These are phyloP conservation scores for Termitomyces sp. DNA, from an alignment of 768 basidiomycete species.

Conservation along the genomic window DNA sequence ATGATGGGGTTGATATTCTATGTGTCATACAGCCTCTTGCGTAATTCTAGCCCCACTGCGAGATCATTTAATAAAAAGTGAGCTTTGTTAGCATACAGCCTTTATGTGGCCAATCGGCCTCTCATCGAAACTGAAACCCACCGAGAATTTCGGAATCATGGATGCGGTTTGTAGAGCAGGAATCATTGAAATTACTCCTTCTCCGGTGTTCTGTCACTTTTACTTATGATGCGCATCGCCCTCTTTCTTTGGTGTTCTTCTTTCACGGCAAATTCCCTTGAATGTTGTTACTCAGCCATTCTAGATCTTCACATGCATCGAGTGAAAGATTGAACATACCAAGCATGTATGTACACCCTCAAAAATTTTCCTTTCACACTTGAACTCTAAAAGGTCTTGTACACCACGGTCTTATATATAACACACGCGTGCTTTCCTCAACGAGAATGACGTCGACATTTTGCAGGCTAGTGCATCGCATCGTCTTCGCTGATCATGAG, in stretches of 20 bases:
- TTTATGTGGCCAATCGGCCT: background rate
- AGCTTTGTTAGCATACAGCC: background rate
- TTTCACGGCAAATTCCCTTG: background rate
- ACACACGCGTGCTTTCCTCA: background rate
- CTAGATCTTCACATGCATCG: background rate
- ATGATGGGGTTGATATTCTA: background rate
- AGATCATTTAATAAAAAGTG: background rate
- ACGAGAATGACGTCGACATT: background rate
- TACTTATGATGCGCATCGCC: background rate
- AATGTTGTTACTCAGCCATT: background rate
- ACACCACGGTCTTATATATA: background rate
- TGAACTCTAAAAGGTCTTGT: background rate
- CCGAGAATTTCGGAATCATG: background rate
- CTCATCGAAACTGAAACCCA: background rate
- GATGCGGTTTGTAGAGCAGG: background rate
- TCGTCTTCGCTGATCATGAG: background rate
- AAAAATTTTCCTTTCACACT: background rate
- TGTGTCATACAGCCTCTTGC: background rate
- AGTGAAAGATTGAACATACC: background rate
- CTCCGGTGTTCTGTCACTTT: background rate
- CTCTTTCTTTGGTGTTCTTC: background rate
- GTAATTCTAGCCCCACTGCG: background rate
- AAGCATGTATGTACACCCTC: background rate
- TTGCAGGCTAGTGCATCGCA: background rate
- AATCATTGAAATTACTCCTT: background rate